Base-by-base conservation (phyloP, 495 filamentous ascomycete genomes). In the Astrothelium subdiscretum region DNA sequence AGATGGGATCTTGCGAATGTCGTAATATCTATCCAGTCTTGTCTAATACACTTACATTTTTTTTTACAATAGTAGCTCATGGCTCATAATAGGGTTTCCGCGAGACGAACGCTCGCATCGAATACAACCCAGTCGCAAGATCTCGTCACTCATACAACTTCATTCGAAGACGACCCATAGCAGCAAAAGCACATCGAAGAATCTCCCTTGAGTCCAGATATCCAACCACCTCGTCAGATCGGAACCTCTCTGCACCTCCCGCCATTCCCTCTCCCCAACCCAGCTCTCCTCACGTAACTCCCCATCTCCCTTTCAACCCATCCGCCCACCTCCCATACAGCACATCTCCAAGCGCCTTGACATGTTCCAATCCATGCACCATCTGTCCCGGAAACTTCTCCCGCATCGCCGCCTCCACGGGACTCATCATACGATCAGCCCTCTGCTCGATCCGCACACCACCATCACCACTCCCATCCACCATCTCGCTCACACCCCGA, bases 321-420 rank as follows among this genome's bases (percentile, higher is more conserved):
- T 95, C 89, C 1, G 87, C 80, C 94, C 94, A 98, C 26, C 92
- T 82, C 44, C 84, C 79, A 74, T 96, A 97, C 22, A 98, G 81
- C 31, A 96, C 87, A 75, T 97, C 91, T 12, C 89, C 87, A 29
- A 98, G 76, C 71, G 92, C 84, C 69, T 89, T 90, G 61, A 87
- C 88, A 72, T 96, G 90, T 71, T 96, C 91, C 90, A 96, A 92
- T 3, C 90, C 92, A 4, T 85, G 79, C 52, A 81, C 76, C 26
- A 66, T 64, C 31, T 66, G 27, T 1, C 74, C 76, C 10, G 76
- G 73, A 32, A 77, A 63, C 70, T 79, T 80, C 68, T 83, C 81
- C 44, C 76, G 73, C 59, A 74, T 71, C 57, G 70, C 59, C 8
- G 66, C 67, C 11, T 60, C 57, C 22, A 54, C n/a, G 11, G 43